Base-by-base conservation (phyloP, 371 early-diverging fungal genomes). In the Dentiscutata heterogama region DNA sequence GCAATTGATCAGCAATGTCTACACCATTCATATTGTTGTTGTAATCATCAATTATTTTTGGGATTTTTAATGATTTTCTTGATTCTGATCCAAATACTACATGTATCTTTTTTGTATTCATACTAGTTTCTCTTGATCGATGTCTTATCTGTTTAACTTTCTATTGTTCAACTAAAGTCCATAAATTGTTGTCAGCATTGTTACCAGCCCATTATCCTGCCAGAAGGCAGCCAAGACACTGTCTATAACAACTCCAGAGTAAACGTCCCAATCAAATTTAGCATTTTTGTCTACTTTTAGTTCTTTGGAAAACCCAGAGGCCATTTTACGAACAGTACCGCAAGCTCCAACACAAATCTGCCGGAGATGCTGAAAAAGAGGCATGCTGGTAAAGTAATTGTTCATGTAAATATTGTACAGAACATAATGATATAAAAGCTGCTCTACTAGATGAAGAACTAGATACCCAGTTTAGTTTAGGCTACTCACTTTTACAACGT, bases 1-100 rank as follows among this genome's bases (percentile, higher is more conserved):
- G 25, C 3, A 82, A 54, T 64, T 85, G 85, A 64, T 85, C 80
- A 16, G 85, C 82, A n/a, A 77, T 82, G 20, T 82, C 86, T 4
- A 85, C 84, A 2, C 81, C 84, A 50, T 63, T 70, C 83, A 84
- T 85, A 64, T 84, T 22, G 11, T 74, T 8, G 50, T 84, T 82
- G 82, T n/a, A n/a, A n/a, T n/a, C n/a, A n/a, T n/a, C n/a, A n/a
- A n/a, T n/a, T n/a, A n/a, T n/a, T n/a, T n/a, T 67, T 8, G 67
- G 81, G 67, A 85, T 84, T 25, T 3, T 16, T 29, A 84, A 51
- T 11, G 29, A 22, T 73, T 80, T 82, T 50, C 51, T 42, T 20
- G 18, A 18, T n/a, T 16, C 1, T 25, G 39, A 11, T 25, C 74
- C 76, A 80, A 83, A 84, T 42, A 84, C 74, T 58, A 53, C 22